Evolutionary conservation across 768 basidiomycete genomes (phyloP).

Genomic region (Mycena epipterygia): DNA sequence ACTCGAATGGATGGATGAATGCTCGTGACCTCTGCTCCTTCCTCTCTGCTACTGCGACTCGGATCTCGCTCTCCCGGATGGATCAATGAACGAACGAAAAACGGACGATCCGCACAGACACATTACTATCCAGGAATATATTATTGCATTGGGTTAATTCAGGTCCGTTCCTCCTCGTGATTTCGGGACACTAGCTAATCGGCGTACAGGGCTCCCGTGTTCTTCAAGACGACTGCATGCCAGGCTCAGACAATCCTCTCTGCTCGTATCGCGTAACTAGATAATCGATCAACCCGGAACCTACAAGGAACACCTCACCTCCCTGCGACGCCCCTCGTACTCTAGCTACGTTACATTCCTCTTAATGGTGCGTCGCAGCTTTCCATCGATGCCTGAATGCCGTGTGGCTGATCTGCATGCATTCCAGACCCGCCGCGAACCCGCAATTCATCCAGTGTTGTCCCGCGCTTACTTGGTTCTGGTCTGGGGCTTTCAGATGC

Average conservation of each 20-base stretch:
- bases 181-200: not conserved
- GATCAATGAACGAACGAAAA: not conserved
- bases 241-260: not conserved
- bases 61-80: conserved; percentile 15
- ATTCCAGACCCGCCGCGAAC: conserved; percentile 18
- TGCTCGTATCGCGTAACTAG: conserved; percentile 5
- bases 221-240: conserved; percentile 10
- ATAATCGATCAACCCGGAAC: not conserved
- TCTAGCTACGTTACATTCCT: not conserved
- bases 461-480: no score
- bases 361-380: conserved; percentile 1
- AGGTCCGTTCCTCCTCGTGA: not conserved
- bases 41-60: conserved; percentile 11
- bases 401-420: not conserved
- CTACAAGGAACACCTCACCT: conserved; percentile 1
- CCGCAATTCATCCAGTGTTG: not conserved
- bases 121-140: conserved; percentile 35
- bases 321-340: not conserved
- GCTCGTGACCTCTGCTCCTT: conserved; percentile 7
- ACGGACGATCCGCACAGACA: conserved; percentile 23
- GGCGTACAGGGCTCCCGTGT: not conserved
- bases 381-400: no score
- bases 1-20: conserved; percentile 18
- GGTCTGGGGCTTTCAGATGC: no score
- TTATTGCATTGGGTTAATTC: conserved; percentile 27